A percentile compares a stretch with the other conserved stretches of the same genome.
These are phyloP conservation scores for Earliella scabrosa DNA, from an alignment of 1,284 basidiomycete species.

Conservation along the genomic window DNA sequence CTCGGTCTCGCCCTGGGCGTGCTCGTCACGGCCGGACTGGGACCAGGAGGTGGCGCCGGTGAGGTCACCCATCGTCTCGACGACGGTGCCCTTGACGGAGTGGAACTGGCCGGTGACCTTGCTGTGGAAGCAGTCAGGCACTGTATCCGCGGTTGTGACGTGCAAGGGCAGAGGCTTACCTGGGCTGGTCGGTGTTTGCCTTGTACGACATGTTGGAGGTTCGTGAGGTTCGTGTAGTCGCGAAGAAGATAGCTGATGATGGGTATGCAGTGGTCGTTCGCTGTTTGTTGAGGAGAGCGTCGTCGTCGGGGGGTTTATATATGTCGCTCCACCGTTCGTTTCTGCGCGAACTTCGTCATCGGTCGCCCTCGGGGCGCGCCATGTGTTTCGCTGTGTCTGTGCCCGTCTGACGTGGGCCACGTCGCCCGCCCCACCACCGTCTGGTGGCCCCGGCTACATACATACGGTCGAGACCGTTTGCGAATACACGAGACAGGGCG, in stretches of 20 bases:
- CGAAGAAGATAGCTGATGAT: background rate
- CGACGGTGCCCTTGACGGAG: conserved; percentile 61
- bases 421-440: too few species aligned
- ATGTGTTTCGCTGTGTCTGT: too few species aligned
- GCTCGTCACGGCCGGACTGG: conserved; percentile 67
- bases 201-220: conserved; percentile 17
- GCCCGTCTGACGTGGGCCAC: too few species aligned
- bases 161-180: conserved; percentile 9
- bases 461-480: too few species aligned
- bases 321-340: too few species aligned
- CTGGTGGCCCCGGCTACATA: too few species aligned
- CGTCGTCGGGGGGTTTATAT: background rate
- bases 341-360: too few species aligned
- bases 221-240: background rate
- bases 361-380: too few species aligned
- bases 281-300: background rate
- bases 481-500: background rate
- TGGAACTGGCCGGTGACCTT: conserved; percentile 68
- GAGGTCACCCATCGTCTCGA: conserved; percentile 60
- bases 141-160: background rate
- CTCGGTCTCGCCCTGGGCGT: conserved; percentile 66
- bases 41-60: conserved; percentile 52
- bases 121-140: conserved; percentile 33
- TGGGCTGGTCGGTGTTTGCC: conserved; percentile 26
- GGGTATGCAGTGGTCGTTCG: background rate